These are phyloP conservation scores for Diaporthe batatas DNA, from an alignment of 2,329 filamentous ascomycete species.

Conservation along the genomic window DNA sequence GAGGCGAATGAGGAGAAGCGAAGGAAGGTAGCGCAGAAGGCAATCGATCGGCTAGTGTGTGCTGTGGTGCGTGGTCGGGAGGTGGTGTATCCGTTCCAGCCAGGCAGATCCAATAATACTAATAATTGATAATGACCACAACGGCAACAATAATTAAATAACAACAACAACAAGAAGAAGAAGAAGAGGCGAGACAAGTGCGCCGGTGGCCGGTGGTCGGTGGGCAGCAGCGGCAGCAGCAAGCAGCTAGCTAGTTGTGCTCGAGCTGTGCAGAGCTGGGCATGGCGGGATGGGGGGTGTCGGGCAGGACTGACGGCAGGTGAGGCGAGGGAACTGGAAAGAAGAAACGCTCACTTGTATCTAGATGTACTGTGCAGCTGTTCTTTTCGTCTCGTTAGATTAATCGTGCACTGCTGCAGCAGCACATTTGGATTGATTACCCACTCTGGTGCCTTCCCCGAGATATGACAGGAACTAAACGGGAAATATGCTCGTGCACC, in stretches of 20 bases:
- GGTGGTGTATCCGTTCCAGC: background rate
- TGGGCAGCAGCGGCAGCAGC: background rate
- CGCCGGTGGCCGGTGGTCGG: background rate
- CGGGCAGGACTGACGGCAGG: background rate
- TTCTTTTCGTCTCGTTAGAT: conserved; percentile 33
- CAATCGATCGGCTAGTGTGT: conserved; percentile 26
- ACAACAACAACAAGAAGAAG: conserved; percentile 14
- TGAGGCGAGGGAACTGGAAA: conserved; percentile 2
- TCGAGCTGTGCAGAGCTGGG: conserved; percentile 7
- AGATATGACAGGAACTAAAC: conserved; percentile 28
- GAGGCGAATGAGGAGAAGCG: conserved; percentile 25
- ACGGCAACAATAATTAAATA: conserved; percentile 3
- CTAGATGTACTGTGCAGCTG: conserved; percentile 26
- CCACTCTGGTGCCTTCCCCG: conserved; percentile 32
- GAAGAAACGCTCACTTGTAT: conserved; percentile 4
- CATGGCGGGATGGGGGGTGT: background rate
- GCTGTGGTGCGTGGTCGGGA: background rate
- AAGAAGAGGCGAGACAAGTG: conserved; percentile 5
- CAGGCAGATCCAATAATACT: conserved; percentile 17
- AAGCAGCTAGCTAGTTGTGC: background rate
- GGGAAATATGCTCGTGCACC: conserved; percentile 30
- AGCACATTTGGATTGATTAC: conserved; percentile 29
- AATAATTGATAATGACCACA: background rate
- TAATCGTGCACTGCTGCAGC: conserved; percentile 23
- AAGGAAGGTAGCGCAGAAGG: conserved; percentile 15